Base-by-base conservation (phyloP, 1,284 basidiomycete species). In the Cronartium quercuum region DNA sequence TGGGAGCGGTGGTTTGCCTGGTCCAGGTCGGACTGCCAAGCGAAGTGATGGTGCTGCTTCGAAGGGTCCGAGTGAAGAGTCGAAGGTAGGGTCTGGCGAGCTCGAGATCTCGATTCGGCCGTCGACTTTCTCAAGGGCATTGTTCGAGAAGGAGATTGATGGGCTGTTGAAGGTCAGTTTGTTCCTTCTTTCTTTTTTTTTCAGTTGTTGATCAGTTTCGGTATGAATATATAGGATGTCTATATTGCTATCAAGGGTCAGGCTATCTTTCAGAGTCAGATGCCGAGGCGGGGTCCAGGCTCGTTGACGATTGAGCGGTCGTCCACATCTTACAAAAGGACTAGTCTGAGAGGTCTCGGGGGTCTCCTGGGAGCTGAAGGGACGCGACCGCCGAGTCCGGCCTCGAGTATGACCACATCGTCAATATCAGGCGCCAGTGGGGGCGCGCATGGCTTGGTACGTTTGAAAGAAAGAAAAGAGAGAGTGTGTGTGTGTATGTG, bases 221-320 rank as follows among this genome's bases (percentile, higher is more conserved):
- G 40, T 55, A 15, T 63, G 55, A 35, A n/a, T 76, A 51, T 37
- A 3, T 70, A 94, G 90, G 95, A 98, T 80, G 96, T 98, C 85
- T 98, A 94, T 84, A 86, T 86, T 76, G 89, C 92, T 12, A 89
- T 98, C 82, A 94, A 94, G 83, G 86, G 84, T 61, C 91, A 94
- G 78, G 91, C 94, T 78, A 96, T 98, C 77, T 83, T 95, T 65
- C 90, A 96, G 77, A 93, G 77, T 87, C 85, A 55, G 90, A 87
- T n/a, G 83, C 93, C 76, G 94, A 82, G 86, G 92, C 51, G 91
- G 91, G 15, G 94, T 66, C 88, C 92, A 21, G 92, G 93, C 0
- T 83, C 34, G 1, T 92, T 65, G 90, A 91, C 77, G 88, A 90
- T 10, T 84, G 76, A 77, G 2, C 76, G 79, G 3, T 77, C 76